Evolutionary conservation across 441 rosid species (phyloP), one percentile per base, ranked within the genome.

Genomic region (Adansonia gregorii): DNA sequence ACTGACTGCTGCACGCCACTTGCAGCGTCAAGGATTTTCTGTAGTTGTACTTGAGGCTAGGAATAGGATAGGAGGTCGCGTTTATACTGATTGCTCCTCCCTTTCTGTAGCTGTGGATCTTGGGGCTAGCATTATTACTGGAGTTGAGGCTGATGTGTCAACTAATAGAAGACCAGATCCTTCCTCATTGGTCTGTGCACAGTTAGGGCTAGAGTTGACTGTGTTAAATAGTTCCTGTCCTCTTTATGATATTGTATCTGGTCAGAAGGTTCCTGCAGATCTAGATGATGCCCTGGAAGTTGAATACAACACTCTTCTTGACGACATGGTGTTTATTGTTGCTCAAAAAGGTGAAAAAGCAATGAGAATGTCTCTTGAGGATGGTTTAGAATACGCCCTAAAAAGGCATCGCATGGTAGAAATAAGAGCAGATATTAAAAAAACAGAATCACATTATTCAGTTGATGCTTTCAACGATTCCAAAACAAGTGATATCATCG

Each of bases 71-170:
- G 99, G 99, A 52, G 99, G 99, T 68, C 98, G 99, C 71, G 99
- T 97, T 78, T 89, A 84, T 87, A 97, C 99, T 15, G 99, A 97
- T 80, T 86, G 64, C 58, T 86, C 97, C 20, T 97, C 99, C 78
- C 97, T 97, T 79, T 97, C 99, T 56, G 99, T 97, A 83, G 98
- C 99, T 65, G 98, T 97, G 79, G 99, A 97, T 90, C 99, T 97
- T 76, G 99, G 99, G 76, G 99, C 99, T 78, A 97, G 99, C 89
- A 97, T 97, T 82, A 94, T 97, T 82, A 97, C 99, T 39, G 99
- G 99, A 60, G 93, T 90, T 82, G 99, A 97, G 88, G 98, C 98
- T 80, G 99, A 97, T 83, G 93, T 97, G 78, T 92, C 92, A 64
- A 91, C 98, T 86, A 98, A 93, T 85, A 91, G 99, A 87, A 97